Evolutionary conservation across 257 asterid genomes (phyloP), one percentile per base, ranked within the genome.

Genomic region (Lycium barbarum): DNA sequence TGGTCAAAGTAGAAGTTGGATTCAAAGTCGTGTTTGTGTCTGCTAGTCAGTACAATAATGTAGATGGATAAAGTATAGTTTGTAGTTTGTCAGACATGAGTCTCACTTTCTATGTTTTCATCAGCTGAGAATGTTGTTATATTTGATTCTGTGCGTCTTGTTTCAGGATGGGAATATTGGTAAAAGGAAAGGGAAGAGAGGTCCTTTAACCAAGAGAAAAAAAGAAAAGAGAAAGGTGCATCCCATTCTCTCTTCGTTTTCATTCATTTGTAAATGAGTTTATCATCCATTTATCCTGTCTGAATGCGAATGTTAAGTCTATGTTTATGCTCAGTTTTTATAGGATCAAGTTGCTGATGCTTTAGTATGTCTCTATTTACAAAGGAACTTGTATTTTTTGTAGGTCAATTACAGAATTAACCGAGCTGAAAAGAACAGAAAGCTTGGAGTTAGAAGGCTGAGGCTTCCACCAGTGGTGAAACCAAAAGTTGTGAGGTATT

Each of bases 371-470:
- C 84, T 88, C 81, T 10, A 49, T 79, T 86, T 67, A 33, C 33
- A 14, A 20, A 87, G 62, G 18, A 49, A 63, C 20, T 65, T 11
- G 40, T 45, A 85, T 86, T 53, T 87, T 90, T 68, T 91, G 89
- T 97, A 95, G 99, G 83, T 80, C 89, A 96, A 90, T 63, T 87
- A 90, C 10, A 92, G 94, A 83, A 83, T 93, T 79, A 93, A 92
- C 88, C 89, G 98, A 87, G 98, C 98, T 76, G 94, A 92, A 85
- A 91, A 91, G 88, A 92, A 95, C 87, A 89, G 92, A 85, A 79
- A 89, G 86, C 93, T 88, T 80, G 99, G 99, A 81, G 92, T 93
- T 85, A 94, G 89, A 84, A 92, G 97, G 88, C 88, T 95, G 88
- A 96, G 91, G 92, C 89, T 95, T 86, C 95, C 84, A 86, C 94